These are phyloP conservation scores for Boletellus deceptivus DNA, from an alignment of 1,284 basidiomycete genomes.

Conservation along the genomic window DNA sequence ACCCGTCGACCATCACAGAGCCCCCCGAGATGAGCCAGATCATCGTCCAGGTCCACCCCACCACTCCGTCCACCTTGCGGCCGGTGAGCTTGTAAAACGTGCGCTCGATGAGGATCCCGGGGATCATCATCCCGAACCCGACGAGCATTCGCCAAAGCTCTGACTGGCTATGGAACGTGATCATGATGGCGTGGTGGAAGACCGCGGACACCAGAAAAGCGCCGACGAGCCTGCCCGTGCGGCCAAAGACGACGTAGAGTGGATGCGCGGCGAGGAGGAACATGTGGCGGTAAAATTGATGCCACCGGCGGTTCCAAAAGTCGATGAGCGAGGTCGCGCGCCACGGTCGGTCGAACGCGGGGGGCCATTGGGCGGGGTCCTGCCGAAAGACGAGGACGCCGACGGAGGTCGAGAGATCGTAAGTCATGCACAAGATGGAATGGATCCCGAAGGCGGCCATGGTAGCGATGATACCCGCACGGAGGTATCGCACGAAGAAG, in stretches of 20 bases:
- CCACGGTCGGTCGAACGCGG: slow-evolving; percentile 40
- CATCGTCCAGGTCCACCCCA: slow-evolving; percentile 51
- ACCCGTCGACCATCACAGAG: slow-evolving; percentile 47
- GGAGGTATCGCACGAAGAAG: slow-evolving; percentile 39
- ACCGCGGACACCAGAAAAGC: slow-evolving; percentile 55
- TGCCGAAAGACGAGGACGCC: slow-evolving; percentile 39
- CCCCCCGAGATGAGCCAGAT: slow-evolving; percentile 49
- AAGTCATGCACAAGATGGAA: slow-evolving; percentile 5
- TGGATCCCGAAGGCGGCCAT: slow-evolving; percentile 44
- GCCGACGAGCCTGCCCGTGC: slow-evolving; percentile 46
- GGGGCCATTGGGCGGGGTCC: slow-evolving; percentile 37
- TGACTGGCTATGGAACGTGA: slow-evolving; percentile 46
- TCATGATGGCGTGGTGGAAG: slow-evolving; percentile 48
- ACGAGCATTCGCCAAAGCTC: slow-evolving; percentile 44
- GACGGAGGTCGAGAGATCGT: slow-evolving; percentile 33
- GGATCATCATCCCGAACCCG: slow-evolving; percentile 55
- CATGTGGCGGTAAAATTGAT: slow-evolving; percentile 29
- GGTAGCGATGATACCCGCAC: slow-evolving; percentile 42
- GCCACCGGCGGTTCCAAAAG: slow-evolving; percentile 47
- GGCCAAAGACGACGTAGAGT: slow-evolving; percentile 35
- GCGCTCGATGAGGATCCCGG: slow-evolving; percentile 49
- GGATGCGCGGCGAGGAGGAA: not conserved
- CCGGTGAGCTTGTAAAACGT: slow-evolving; percentile 32
- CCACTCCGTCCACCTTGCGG: slow-evolving; percentile 39
- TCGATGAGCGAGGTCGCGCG: slow-evolving; percentile 36